phyloP scores from a whole-genome alignment of 75 land plant genomes.

The Pseudotsuga menziesii region DNA sequence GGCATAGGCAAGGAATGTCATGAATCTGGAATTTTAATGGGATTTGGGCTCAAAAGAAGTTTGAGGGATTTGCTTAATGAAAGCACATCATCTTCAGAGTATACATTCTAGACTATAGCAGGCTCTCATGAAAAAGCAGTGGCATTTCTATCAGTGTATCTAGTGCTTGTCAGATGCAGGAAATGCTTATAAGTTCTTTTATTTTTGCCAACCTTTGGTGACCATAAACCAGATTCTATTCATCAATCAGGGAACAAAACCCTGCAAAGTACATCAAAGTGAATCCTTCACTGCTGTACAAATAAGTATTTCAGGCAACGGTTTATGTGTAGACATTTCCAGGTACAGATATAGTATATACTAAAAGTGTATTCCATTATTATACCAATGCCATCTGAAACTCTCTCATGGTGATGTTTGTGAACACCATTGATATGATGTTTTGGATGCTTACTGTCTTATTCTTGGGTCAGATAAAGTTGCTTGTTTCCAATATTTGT shows the following conservation, averaged over 20 bases:
- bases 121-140: background rate
- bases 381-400: background rate
- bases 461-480: background rate
- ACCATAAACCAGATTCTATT: background rate
- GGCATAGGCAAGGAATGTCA: background rate
- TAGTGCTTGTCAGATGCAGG: conserved; percentile 1
- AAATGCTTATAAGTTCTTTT: conserved; percentile 5
- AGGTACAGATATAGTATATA: background rate
- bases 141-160: background rate
- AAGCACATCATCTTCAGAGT: background rate
- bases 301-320: background rate
- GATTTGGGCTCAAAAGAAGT: background rate
- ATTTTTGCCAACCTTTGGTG: background rate
- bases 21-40: conserved; percentile 1
- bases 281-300: background rate
- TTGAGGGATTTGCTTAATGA: conserved; percentile 8
- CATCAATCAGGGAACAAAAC: background rate
- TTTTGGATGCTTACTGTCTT: background rate
- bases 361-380: background rate
- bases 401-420: background rate
- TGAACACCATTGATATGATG: background rate
- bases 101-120: background rate
- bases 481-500: background rate
- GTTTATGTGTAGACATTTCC: conserved; percentile 1
- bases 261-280: background rate